These are phyloP conservation scores for Sporothrix variecibatus DNA, from an alignment of 2,329 filamentous ascomycete species.

Conservation along the genomic window DNA sequence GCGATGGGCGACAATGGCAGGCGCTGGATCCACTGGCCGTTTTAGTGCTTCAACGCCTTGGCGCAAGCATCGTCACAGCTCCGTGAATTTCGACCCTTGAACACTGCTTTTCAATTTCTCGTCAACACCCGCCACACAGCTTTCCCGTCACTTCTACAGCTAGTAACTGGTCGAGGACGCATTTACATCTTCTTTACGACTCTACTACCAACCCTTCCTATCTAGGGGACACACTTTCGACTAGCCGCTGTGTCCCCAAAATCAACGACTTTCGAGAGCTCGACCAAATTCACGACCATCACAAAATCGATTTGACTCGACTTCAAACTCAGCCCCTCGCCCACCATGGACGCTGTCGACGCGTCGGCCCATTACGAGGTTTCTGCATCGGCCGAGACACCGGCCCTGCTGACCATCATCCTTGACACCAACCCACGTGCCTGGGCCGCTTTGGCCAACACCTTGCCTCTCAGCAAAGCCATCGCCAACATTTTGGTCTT, in stretches of 20 bases:
- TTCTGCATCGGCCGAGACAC: conserved; percentile 57
- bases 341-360: conserved; percentile 57
- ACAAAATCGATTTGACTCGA: not conserved
- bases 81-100: not conserved
- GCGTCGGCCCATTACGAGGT: conserved; percentile 63
- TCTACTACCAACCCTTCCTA: not conserved
- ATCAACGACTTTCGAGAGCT: not conserved
- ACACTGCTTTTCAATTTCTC: not conserved
- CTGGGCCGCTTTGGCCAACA: conserved; percentile 73
- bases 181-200: not conserved
- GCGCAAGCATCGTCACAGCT: not conserved
- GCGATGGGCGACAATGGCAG: not conserved
- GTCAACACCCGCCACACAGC: not conserved
- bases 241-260: conserved; percentile 17
- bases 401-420: conserved; percentile 85
- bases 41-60: not conserved
- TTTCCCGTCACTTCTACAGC: not conserved
- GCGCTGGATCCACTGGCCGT: not conserved
- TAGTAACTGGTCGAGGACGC: not conserved
- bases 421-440: conserved; percentile 96
- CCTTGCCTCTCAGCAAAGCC: conserved; percentile 78
- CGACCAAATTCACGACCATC: not conserved
- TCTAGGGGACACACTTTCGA: not conserved
- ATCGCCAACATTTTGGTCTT: conserved; percentile 91
- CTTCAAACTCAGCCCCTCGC: too few species aligned